These are phyloP conservation scores for Phaseolus lunatus DNA, from an alignment of 306 rosid genomes.

Conservation along the genomic window DNA sequence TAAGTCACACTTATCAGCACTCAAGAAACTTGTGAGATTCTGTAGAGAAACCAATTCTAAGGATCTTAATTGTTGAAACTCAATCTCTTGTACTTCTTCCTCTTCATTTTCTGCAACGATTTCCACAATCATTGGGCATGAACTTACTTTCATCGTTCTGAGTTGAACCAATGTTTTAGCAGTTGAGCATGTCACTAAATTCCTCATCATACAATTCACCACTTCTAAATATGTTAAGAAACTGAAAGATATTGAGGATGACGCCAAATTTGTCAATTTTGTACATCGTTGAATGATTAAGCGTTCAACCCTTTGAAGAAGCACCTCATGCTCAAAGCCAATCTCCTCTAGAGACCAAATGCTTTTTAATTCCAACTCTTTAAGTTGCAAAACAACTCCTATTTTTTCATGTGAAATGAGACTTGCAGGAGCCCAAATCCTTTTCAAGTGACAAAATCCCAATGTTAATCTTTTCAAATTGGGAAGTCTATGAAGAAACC, in stretches of 20 bases:
- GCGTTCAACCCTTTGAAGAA: slow-evolving; percentile 29
- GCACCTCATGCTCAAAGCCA: slow-evolving; percentile 16
- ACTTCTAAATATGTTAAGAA: slow-evolving; percentile 38
- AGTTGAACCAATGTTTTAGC: slow-evolving; percentile 35
- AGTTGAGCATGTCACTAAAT: slow-evolving; percentile 33
- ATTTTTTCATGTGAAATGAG: not conserved
- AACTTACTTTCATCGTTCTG: not conserved
- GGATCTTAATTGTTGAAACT: slow-evolving; percentile 10
- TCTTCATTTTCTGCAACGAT: slow-evolving; percentile 7
- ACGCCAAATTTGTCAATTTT: not conserved
- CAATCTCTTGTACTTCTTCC: slow-evolving; percentile 12
- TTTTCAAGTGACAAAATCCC: not conserved
- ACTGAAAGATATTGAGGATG: slow-evolving; percentile 7
- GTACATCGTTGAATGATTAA: not conserved
- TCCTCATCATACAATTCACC: not conserved
- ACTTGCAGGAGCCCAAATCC: not conserved
- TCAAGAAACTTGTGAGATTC: slow-evolving; percentile 21
- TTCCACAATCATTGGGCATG: not conserved
- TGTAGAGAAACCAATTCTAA: slow-evolving; percentile 17
- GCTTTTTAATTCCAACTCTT: not conserved
- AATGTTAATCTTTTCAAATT: not conserved
- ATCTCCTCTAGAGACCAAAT: not conserved
- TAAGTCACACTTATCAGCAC: not conserved
- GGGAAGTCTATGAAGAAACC: slow-evolving; percentile 35
- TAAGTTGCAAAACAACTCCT: slow-evolving; percentile 31